Evolutionary conservation across 176 grass and related monocot genomes (phyloP), one percentile per base, ranked within the genome.

Genomic region (Pontederia paniculata): DNA sequence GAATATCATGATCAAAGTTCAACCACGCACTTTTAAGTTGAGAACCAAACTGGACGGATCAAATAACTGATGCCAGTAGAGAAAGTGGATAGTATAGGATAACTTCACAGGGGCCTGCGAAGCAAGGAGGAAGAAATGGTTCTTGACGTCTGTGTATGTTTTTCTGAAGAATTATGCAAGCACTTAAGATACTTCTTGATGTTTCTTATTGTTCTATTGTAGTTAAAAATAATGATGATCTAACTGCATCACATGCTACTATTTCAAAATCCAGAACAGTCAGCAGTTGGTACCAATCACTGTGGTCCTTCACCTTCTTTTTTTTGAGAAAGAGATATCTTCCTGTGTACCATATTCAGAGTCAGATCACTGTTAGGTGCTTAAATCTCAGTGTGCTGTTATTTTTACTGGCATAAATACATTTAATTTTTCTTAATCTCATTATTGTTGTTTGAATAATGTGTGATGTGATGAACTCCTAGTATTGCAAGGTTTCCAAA

Each of bases 221-320:
- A 76, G 73, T 22, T 41, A 41, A 53, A 48, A 37, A 12, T 45
- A 48, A 68, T 2, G 65, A 76, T 69, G 31, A 13, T 10, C 31
- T 50, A 51, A 15, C 23, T 66, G 47, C 13, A 50, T 52, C 63
- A 23, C 21, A 5, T 7, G 9, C 48, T 18, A 31, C 16, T 52
- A 28, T 4, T 4, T 48, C 46, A 17, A 11, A 64, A 60, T 50
- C 51, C 52, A 16, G 18, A 63, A 23, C 73, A 69, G 49, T 50
- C 69, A 44, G 52, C 65, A 62, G 55, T 58, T 42, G 60, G 46
- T 55, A 58, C 47, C 42, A 76, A 69, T 57, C 57, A 76, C 4
- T 63, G 54, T 50, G 58, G 63, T 19, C 48, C 47, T 44, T 77
- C 66, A 67, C 60, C 74, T 49, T 64, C 74, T 49, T 48, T 63